Base-by-base conservation (phyloP, 805 yeast species). In the Ogataea trehaloabstinens region DNA sequence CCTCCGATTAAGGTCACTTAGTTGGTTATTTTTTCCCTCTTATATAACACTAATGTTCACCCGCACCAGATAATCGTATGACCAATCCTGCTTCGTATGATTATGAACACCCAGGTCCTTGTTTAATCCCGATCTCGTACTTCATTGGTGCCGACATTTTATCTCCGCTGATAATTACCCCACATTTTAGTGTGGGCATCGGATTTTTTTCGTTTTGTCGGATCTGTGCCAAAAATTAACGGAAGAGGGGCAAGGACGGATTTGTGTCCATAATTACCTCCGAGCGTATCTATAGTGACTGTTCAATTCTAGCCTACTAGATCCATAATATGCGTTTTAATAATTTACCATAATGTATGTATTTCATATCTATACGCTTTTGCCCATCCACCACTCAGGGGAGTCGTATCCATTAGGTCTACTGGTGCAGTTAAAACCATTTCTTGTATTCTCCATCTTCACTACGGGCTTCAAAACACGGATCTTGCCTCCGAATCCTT, bases 391-490 rank as follows among this genome's bases (percentile, higher is more conserved):
- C 56, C 58, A 53, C 25, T 40, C 52, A 15, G 58, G 47, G 24
- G 41, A 24, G 33, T 52, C 55, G 41, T 35, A 49, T 4, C 58
- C 59, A 36, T 51, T 54, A 20, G 56, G 55, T 31, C 57, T 36
- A 20, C 41, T 41, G n/a, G 44, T 31, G 20, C 53, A 42, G 20
- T 42, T 41, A 31, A 55, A 56, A 17, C 52, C 56, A 37, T 56
- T 52, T 25, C 53, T 24, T 40, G 53, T 42, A 46, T 38, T 22
- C 15, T 49, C 37, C 41, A 45, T 34, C 36, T 34, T 32, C 13
- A 45, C 54, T 10, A 43, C 54, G 13, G 52, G 50, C 36, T 45
- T 49, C 42, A 43, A 30, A 12, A 43, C 48, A 13, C 41, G 34
- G 21, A 46, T 42, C 19, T 35, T 44, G 11, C 47, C 51, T 18